Evolutionary conservation across 768 basidiomycete species (phyloP), one percentile per base, ranked within the genome.

Genomic region (Mycena amicta): DNA sequence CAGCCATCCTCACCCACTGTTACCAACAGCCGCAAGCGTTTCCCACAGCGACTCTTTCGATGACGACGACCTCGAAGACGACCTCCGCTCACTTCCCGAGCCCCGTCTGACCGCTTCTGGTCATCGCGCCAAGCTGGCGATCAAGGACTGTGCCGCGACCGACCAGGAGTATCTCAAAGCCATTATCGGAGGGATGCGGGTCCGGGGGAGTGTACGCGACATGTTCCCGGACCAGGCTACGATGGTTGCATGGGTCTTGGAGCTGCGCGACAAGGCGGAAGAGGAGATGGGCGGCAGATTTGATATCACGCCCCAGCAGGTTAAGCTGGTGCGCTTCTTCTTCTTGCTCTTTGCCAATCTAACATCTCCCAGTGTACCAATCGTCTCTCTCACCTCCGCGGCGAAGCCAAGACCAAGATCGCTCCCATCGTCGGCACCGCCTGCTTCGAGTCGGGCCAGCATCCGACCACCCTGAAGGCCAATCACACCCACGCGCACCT

Each of bases 321-420:
- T 40, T 2, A 62, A 56, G 43, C 18, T 62, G 56, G 61, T 62
- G 20, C n/a, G 57, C 54, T 16, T n/a, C 22, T 8, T 45, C 43
- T 23, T 45, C 22, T 23, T 23, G 6, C 20, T 15, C 43, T n/a
- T 8, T 45, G 43, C n/a, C n/a, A 12, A 12, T 26, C 20, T n/a
- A 2, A 5, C 37, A 3, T 4, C 39, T n/a, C 1, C 3, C 45
- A 62, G 61, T 55, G 54, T 5, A 20, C 57, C 2, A 22, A 11
- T 26, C 61, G 66, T 23, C 60, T 43, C 0, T 56, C 62, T 0
- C 66, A 67, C 13, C 18, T 62, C 11, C 66, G 62, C 5, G 61
- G 68, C 6, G 61, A 65, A 49, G 50, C 57, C 18, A 68, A 67
- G 56, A 59, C 61, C 8, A 67, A 65, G 41, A 50, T 53, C 3